These are phyloP conservation scores for Podila minutissima DNA, from an alignment of 192 early-diverging fungal species.

Conservation along the genomic window DNA sequence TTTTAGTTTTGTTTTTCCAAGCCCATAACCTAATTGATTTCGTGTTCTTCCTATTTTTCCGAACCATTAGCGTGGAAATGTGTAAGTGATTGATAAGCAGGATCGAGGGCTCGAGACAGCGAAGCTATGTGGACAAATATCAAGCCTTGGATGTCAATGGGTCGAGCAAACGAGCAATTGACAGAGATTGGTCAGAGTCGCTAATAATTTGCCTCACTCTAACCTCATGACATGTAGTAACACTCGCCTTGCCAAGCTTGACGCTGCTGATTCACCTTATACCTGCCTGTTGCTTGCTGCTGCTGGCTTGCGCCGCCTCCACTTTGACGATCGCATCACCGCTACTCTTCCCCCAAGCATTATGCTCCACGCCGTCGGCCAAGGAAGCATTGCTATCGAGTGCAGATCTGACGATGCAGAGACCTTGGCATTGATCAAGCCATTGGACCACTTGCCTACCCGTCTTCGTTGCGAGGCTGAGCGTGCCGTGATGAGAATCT, in stretches of 20 bases:
- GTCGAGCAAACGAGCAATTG: too few relatives aligned
- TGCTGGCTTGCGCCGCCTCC: conserved; percentile 84
- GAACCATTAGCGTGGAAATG: conserved; percentile 23
- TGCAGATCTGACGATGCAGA: conserved; percentile 72
- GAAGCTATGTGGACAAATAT: too few relatives aligned
- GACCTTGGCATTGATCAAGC: conserved; percentile 59
- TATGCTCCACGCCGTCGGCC: conserved; percentile 90
- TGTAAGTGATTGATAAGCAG: conserved; percentile 19
- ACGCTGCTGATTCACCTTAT: conserved; percentile 74
- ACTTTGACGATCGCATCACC: conserved; percentile 74
- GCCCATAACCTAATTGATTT: too few relatives aligned
- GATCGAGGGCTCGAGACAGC: not conserved
- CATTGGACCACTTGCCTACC: conserved; percentile 74
- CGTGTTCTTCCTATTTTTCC: not conserved
- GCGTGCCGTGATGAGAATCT: conserved; percentile 83
- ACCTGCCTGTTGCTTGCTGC: conserved; percentile 86
- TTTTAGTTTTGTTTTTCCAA: not conserved
- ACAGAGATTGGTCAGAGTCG: too few relatives aligned
- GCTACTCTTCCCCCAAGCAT: conserved; percentile 65
- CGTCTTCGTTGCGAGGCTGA: conserved; percentile 80
- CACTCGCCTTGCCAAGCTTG: conserved; percentile 89
- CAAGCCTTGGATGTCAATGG: too few relatives aligned
- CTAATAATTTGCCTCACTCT: not conserved
- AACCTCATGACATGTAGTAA: conserved; percentile 73
- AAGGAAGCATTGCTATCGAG: conserved; percentile 92